phyloP scores from a whole-genome alignment of 2,329 filamentous ascomycete genomes.

The Aureobasidium sp. region DNA sequence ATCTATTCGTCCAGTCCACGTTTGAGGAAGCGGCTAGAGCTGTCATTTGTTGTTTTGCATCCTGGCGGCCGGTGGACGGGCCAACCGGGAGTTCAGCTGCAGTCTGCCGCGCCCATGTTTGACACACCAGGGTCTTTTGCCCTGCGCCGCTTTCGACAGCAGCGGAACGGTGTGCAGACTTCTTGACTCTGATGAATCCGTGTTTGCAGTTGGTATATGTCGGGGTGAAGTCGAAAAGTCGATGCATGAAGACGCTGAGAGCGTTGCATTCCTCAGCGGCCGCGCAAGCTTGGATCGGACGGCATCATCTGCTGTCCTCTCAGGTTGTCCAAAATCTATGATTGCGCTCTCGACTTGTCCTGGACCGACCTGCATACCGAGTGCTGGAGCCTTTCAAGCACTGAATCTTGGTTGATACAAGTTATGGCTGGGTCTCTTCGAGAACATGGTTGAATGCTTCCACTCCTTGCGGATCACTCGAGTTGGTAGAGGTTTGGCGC shows the following conservation, averaged over 20 bases:
- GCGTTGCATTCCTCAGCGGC: neutral
- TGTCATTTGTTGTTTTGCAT: constrained; percentile 10
- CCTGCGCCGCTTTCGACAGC: neutral
- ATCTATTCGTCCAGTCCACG: neutral
- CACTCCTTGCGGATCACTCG: neutral
- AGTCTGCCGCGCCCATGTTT: neutral
- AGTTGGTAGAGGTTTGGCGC: neutral
- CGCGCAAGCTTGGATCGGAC: neutral
- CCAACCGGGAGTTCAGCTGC: constrained; percentile 1
- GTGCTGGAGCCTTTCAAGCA: neutral
- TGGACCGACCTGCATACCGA: neutral
- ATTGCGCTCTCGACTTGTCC: no score
- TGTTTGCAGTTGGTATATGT: neutral
- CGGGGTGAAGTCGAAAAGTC: neutral
- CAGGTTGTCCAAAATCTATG: no score
- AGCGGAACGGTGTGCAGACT: neutral
- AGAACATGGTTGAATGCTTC: constrained; percentile 1
- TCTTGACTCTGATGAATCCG: neutral
- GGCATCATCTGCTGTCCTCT: neutral
- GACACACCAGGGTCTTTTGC: neutral
- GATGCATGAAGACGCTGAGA: neutral
- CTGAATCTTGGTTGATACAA: neutral
- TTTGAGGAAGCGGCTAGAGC: constrained; percentile 1
- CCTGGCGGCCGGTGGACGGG: neutral
- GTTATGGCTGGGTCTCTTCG: neutral